These are phyloP conservation scores for Pseudocercospora cruenta DNA, from an alignment of 2,329 filamentous ascomycete species.

Conservation along the genomic window DNA sequence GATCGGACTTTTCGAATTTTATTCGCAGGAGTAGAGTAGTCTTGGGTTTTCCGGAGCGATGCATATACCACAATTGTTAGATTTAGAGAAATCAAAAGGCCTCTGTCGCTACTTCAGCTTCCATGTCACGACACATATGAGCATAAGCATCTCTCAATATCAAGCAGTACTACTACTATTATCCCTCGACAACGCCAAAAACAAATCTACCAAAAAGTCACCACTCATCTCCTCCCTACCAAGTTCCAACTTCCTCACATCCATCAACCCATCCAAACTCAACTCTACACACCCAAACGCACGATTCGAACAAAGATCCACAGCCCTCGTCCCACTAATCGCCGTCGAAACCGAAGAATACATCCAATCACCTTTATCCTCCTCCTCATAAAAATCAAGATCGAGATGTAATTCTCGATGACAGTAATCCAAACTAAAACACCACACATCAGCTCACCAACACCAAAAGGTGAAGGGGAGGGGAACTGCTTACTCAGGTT, in stretches of 20 bases:
- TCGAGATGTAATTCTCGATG: not conserved
- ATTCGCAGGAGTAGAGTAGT: not conserved
- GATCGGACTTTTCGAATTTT: not conserved
- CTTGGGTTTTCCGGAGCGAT: not conserved
- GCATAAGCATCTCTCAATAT: too few species aligned
- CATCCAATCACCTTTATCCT: too few species aligned
- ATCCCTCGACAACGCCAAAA: not conserved
- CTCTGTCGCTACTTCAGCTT: not conserved
- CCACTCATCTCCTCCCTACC: not conserved
- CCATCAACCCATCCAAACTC: not conserved
- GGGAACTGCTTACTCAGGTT: not conserved
- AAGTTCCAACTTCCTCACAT: not conserved
- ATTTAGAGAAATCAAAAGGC: not conserved
- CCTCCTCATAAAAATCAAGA: not conserved
- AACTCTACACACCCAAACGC: not conserved
- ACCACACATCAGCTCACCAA: not conserved
- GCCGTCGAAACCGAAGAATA: not conserved
- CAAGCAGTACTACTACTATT: not conserved
- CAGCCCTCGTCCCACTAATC: not conserved
- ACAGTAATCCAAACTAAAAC: not conserved
- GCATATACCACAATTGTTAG: constrained; percentile 3
- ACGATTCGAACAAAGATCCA: not conserved
- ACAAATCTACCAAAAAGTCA: not conserved
- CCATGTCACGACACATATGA: not conserved
- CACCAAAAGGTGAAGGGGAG: too few species aligned